phyloP scores from a whole-genome alignment of 306 rosid genomes.

The Pueraria montana region DNA sequence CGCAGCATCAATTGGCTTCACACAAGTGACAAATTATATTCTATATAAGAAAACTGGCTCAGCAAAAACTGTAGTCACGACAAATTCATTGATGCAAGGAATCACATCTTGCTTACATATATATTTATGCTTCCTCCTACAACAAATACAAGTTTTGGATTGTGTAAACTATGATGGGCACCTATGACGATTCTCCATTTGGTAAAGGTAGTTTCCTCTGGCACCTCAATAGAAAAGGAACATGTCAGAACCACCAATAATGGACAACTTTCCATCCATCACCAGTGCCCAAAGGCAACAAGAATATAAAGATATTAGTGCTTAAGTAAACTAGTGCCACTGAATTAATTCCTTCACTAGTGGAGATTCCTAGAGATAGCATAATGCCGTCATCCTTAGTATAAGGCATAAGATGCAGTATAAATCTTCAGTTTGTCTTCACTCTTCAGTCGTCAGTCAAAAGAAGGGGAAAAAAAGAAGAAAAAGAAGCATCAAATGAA shows the following conservation, averaged over 20 bases:
- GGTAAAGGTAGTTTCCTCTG: constrained; percentile 26
- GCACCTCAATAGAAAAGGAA: constrained; percentile 41
- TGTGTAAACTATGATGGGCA: constrained; percentile 21
- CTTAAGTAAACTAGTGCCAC: constrained; percentile 40
- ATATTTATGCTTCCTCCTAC: constrained; percentile 12
- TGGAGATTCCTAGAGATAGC: constrained; percentile 47
- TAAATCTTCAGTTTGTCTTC: constrained; percentile 25
- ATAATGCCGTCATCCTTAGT: constrained; percentile 32
- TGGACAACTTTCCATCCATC: constrained; percentile 46
- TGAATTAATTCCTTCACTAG: constrained; percentile 46
- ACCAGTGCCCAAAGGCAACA: constrained; percentile 23
- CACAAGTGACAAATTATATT: constrained; percentile 46
- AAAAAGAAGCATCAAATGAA: constrained; percentile 17
- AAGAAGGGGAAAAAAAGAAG: neutral
- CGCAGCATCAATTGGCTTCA: constrained; percentile 36
- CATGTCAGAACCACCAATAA: constrained; percentile 37
- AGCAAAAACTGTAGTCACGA: neutral
- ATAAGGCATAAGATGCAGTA: constrained; percentile 39
- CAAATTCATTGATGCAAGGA: constrained; percentile 28
- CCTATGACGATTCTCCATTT: constrained; percentile 47
- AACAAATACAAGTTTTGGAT: constrained; percentile 25
- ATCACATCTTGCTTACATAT: constrained; percentile 33
- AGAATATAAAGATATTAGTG: constrained; percentile 50
- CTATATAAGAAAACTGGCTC: constrained; percentile 38
- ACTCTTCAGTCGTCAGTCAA: constrained; percentile 35